Percentiles rank a stretch among this genome's conserved stretches.
Evolutionary conservation across 2,329 filamentous ascomycete species (phyloP).

Genomic region (Trichoderma gracile): DNA sequence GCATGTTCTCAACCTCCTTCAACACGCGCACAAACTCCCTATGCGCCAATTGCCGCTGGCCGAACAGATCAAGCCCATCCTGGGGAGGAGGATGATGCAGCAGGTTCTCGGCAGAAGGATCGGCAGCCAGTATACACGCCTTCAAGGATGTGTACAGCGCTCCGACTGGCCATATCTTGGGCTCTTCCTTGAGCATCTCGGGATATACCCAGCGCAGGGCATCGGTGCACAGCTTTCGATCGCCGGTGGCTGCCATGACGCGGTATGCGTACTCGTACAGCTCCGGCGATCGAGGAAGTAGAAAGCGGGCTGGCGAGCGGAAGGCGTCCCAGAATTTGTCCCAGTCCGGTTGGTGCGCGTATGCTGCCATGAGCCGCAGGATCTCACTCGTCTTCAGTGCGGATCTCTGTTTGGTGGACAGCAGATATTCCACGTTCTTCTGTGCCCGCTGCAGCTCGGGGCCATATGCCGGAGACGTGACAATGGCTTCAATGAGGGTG

Average conservation of each 20-base stretch:
- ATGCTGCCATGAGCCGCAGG: conserved; percentile 47
- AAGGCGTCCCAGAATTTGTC: conserved; percentile 62
- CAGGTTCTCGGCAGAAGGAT: conserved; percentile 49
- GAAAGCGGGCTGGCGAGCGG: conserved; percentile 54
- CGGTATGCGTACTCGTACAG: conserved; percentile 59
- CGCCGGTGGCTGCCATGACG: conserved; percentile 47
- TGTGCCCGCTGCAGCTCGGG: conserved; percentile 43
- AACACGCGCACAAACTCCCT: conserved; percentile 40
- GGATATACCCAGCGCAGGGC: conserved; percentile 56
- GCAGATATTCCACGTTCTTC: conserved; percentile 48
- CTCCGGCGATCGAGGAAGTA: conserved; percentile 48
- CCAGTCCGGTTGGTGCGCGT: conserved; percentile 53
- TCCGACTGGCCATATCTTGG: conserved; percentile 48
- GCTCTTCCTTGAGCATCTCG: conserved; percentile 60
- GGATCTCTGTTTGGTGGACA: conserved; percentile 40
- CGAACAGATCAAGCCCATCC: conserved; percentile 24
- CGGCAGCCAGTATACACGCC: conserved; percentile 56
- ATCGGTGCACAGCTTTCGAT: conserved; percentile 48
- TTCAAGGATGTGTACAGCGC: conserved; percentile 51
- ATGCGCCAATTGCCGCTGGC: conserved; percentile 32
- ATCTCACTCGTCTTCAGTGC: conserved; percentile 45
- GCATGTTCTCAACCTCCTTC: conserved; percentile 36
- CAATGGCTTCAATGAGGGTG: conserved; percentile 46
- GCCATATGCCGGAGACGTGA: conserved; percentile 37
- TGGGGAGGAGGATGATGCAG: conserved; percentile 28